phyloP scores from a whole-genome alignment of 1,284 basidiomycete species.

The Coniferiporia weirii region DNA sequence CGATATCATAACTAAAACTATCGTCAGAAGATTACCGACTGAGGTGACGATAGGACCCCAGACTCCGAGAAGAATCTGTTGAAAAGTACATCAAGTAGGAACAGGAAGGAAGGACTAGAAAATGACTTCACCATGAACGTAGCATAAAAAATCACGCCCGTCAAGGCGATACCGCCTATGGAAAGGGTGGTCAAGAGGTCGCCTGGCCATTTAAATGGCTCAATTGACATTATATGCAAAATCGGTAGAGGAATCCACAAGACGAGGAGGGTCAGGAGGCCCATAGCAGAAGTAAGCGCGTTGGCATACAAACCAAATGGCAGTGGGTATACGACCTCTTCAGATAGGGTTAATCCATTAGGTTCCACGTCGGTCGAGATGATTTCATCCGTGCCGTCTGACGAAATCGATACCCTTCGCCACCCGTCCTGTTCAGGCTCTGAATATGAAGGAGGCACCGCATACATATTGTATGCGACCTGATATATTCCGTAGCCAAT shows the following conservation, averaged over 20 bases:
- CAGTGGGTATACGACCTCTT: constrained; percentile 43
- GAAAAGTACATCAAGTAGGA: constrained; percentile 14
- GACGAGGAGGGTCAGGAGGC: constrained; percentile 54
- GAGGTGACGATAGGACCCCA: constrained; percentile 86
- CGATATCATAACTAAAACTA: constrained; percentile 72
- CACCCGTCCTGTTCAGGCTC: constrained; percentile 31
- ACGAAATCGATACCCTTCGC: constrained; percentile 40
- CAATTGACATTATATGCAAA: constrained; percentile 53
- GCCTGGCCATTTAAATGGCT: constrained; percentile 56
- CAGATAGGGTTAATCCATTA: constrained; percentile 3
- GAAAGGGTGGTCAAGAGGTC: constrained; percentile 37
- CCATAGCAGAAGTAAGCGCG: constrained; percentile 62
- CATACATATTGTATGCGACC: constrained; percentile 78
- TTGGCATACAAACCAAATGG: constrained; percentile 81
- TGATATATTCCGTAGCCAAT: constrained; percentile 68
- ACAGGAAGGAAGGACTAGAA: background rate
- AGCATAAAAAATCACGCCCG: constrained; percentile 71
- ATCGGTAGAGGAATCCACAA: constrained; percentile 74
- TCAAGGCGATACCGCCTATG: constrained; percentile 56
- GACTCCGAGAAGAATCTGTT: constrained; percentile 65
- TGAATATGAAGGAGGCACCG: constrained; percentile 56
- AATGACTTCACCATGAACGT: constrained; percentile 60
- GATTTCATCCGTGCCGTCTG: constrained; percentile 21
- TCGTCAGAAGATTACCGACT: constrained; percentile 78
- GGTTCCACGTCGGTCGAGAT: constrained; percentile 25